Conservation (phyloP, 345 rosid genomes). For the Brassica cretica region DNA sequence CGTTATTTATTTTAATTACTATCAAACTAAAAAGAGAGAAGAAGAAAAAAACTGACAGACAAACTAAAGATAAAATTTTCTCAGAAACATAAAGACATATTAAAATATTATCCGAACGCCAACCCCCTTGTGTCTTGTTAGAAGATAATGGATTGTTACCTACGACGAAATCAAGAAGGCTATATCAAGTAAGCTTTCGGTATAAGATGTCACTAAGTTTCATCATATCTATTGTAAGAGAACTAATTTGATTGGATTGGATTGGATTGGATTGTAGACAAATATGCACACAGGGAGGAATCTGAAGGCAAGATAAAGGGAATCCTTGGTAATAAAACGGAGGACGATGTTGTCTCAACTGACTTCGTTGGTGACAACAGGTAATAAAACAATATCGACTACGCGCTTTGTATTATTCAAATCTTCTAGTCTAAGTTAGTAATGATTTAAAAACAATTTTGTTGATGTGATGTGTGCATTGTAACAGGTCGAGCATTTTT, state of each 20-base stretch:
- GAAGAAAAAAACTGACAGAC: no score
- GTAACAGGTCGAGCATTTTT: no score
- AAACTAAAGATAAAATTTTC: no score
- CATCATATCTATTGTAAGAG: neutral
- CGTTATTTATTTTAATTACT: no score
- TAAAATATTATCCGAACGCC: no score
- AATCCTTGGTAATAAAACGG: slow-evolving; percentile 61
- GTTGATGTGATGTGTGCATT: no score
- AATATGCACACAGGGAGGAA: slow-evolving; percentile 50
- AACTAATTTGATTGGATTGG: no score
- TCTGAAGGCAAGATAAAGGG: slow-evolving; percentile 77
- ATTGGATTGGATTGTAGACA: neutral
- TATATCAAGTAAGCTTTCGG: slow-evolving; percentile 48
- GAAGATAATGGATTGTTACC: neutral
- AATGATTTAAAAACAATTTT: no score
- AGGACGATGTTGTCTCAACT: slow-evolving; percentile 75
- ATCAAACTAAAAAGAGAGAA: no score
- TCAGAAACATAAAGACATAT: no score
- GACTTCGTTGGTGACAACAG: slow-evolving; percentile 83
- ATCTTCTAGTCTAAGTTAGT: neutral
- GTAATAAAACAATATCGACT: slow-evolving; percentile 24
- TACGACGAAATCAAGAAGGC: slow-evolving; percentile 73
- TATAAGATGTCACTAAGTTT: neutral
- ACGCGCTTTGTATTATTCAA: neutral
- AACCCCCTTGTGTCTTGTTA: no score